These are phyloP conservation scores for Herpetomonas muscarum DNA, from an alignment of 208 protist species.

Conservation along the genomic window DNA sequence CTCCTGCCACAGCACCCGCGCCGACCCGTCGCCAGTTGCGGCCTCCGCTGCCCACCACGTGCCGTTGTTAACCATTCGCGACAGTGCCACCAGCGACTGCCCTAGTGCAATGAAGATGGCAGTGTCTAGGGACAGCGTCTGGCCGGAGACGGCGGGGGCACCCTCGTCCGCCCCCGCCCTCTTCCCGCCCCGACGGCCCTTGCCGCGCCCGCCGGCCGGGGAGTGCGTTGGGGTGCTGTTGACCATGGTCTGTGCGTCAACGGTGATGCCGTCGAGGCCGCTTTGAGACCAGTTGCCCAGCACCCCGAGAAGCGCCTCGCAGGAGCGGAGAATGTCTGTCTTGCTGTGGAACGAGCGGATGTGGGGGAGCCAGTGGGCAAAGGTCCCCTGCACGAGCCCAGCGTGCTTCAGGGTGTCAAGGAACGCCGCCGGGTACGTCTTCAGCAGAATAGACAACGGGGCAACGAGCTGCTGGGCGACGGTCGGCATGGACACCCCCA, in stretches of 20 bases:
- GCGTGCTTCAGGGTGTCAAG: constrained; percentile 26
- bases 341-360: constrained; percentile 25
- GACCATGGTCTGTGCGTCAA: no score
- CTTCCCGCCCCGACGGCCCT: background rate
- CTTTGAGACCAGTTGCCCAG: constrained; percentile 15
- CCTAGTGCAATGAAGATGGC: constrained; percentile 31
- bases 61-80: constrained; percentile 2
- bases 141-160: background rate
- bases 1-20: constrained; percentile 10
- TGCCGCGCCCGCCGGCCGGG: background rate
- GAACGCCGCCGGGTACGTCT: constrained; percentile 34
- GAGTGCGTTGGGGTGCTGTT: no score
- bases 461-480: constrained; percentile 47
- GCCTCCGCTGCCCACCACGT: background rate
- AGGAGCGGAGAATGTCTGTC: constrained; percentile 22
- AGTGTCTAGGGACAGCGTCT: constrained; percentile 12
- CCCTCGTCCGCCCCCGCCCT: background rate
- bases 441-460: constrained; percentile 49
- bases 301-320: constrained; percentile 36
- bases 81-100: constrained; percentile 19
- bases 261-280: constrained; percentile 3
- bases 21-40: constrained; percentile 1
- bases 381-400: constrained; percentile 26
- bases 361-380: constrained; percentile 45
- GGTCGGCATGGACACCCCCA: constrained; percentile 32